phyloP scores from a whole-genome alignment of 805 yeast species.

The Nadsonia fulvescens region DNA sequence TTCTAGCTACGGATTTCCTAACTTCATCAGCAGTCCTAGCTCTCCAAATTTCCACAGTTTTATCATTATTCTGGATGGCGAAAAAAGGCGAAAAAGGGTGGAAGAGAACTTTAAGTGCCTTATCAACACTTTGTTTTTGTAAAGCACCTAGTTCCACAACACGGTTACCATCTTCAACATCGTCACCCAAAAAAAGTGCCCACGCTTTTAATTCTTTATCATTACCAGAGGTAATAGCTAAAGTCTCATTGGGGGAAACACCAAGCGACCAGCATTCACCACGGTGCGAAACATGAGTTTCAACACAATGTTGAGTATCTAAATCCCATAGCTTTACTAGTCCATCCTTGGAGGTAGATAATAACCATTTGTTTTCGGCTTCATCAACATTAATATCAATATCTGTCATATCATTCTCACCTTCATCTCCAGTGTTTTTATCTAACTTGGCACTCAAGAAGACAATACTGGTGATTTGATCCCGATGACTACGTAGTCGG shows the following conservation, averaged over 20 bases:
- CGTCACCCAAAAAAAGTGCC: slow-evolving; percentile 40
- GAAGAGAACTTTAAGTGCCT: too few species aligned
- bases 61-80: too few species aligned
- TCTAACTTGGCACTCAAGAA: slow-evolving; percentile 24
- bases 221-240: slow-evolving; percentile 56
- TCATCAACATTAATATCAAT: too few species aligned
- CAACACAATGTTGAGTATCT: slow-evolving; percentile 74
- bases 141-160: slow-evolving; percentile 44
- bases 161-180: slow-evolving; percentile 35
- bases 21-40: slow-evolving; percentile 62
- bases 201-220: slow-evolving; percentile 75
- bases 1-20: slow-evolving; percentile 53
- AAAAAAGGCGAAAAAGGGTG: too few species aligned
- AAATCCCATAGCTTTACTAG: slow-evolving; percentile 86
- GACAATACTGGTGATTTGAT: slow-evolving; percentile 63
- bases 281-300: slow-evolving; percentile 83
- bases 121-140: slow-evolving; percentile 34
- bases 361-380: slow-evolving; percentile 51
- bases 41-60: slow-evolving; percentile 64
- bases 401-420: slow-evolving; percentile 5
- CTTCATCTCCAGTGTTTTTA: slow-evolving; percentile 12
- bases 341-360: slow-evolving; percentile 79
- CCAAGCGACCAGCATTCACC: slow-evolving; percentile 88
- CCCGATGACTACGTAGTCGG: slow-evolving; percentile 77
- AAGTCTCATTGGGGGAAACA: slow-evolving; percentile 19